A percentile compares a stretch with the other conserved stretches of the same genome.
Conservation (phyloP, 2,329 filamentous ascomycete species). For the Sordariomycetes sp. region DNA sequence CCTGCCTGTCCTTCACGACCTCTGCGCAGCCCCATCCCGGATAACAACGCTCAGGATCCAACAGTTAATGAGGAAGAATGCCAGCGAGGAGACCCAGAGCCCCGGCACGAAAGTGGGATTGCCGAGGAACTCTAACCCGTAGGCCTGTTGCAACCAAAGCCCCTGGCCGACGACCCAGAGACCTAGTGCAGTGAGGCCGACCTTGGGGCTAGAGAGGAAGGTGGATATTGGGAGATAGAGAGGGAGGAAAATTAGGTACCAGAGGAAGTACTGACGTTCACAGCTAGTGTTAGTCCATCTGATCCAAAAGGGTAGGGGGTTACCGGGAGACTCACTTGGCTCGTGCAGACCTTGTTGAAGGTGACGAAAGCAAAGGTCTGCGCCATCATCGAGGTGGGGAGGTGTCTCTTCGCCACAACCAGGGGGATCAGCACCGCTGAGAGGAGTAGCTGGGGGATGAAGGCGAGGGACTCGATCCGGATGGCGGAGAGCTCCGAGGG, state of each 20-base stretch:
- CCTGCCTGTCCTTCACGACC: background rate
- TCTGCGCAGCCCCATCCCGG: constrained; percentile 37
- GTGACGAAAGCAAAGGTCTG: constrained; percentile 96
- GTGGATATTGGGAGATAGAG: constrained; percentile 79
- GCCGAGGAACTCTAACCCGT: constrained; percentile 68
- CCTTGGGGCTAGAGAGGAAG: constrained; percentile 45
- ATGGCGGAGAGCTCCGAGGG: constrained; percentile 19
- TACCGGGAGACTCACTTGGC: constrained; percentile 55
- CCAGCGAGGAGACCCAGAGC: constrained; percentile 63
- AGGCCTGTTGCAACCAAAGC: constrained; percentile 67
- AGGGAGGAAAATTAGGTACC: constrained; percentile 91
- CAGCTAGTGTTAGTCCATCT: background rate
- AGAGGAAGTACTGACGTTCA: constrained; percentile 74
- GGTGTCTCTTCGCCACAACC: constrained; percentile 66
- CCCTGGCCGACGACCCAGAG: constrained; percentile 72
- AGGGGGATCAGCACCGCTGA: constrained; percentile 68
- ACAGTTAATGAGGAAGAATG: constrained; percentile 77
- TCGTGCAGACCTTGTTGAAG: constrained; percentile 98
- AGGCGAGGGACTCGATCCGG: constrained; percentile 68
- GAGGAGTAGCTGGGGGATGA: constrained; percentile 76
- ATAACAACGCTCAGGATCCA: constrained; percentile 81
- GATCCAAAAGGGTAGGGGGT: background rate
- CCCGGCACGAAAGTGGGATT: constrained; percentile 76
- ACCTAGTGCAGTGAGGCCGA: constrained; percentile 54
- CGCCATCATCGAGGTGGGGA: constrained; percentile 77